These are phyloP conservation scores for Papilionanthe hybrid DNA, from an alignment of 116 monocot species.

Conservation along the genomic window DNA sequence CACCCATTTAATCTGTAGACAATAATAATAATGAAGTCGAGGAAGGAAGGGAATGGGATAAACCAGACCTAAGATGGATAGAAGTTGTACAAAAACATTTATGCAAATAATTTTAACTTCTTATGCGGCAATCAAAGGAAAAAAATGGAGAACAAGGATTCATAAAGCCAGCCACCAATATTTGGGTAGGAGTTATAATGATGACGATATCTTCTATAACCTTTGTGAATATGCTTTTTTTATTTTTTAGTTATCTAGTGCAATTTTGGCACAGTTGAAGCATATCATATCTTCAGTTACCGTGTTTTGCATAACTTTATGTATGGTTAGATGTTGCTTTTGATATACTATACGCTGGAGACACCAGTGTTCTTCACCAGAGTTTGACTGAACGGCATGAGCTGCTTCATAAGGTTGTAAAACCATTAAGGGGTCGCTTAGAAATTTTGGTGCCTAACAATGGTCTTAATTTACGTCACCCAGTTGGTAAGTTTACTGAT, in stretches of 20 bases:
- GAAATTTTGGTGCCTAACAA: constrained; percentile 78
- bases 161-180: not conserved
- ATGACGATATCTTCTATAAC: not conserved
- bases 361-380: constrained; percentile 97
- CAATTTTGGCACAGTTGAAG: not conserved
- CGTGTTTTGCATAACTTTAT: constrained; percentile 38
- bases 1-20: not conserved
- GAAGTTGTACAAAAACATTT: not conserved
- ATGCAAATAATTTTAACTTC: not conserved
- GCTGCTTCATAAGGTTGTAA: constrained; percentile 71
- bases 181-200: not conserved
- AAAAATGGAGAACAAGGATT: not conserved
- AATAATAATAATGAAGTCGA: not conserved
- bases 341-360: constrained; percentile 94
- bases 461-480: constrained; percentile 53
- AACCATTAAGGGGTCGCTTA: constrained; percentile 69
- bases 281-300: not conserved
- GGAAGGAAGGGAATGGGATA: not conserved
- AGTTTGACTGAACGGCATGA: constrained; percentile 83
- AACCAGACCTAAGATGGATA: not conserved
- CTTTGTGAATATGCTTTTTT: not conserved
- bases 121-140: not conserved
- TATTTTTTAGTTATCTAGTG: not conserved
- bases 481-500: constrained; percentile 36
- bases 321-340: constrained; percentile 73